Evolutionary conservation across 1,284 basidiomycete genomes (phyloP).

Genomic region (Wolfiporia cocos): DNA sequence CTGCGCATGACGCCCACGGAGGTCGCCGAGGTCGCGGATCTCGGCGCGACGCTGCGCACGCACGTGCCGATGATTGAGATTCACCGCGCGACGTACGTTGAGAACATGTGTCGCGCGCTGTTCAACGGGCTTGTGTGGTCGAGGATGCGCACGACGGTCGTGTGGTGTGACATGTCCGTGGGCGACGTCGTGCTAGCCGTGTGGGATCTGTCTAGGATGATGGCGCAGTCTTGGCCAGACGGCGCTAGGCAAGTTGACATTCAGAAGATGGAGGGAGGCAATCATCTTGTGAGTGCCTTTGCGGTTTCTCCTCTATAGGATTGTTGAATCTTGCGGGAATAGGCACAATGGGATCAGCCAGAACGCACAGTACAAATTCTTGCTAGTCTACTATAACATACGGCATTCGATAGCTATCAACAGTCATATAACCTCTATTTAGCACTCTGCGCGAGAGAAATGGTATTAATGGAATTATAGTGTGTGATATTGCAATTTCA

Average conservation of each 20-base stretch:
- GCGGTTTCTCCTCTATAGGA: background rate
- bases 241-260: conserved; percentile 1
- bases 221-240: background rate
- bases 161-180: conserved; percentile 8
- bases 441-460: background rate
- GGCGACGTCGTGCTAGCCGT: background rate
- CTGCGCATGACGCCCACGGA: conserved; percentile 4
- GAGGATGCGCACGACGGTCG: background rate
- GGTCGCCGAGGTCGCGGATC: conserved; percentile 3
- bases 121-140: conserved; percentile 1
- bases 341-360: conserved; percentile 9
- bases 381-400: background rate
- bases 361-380: conserved; percentile 4
- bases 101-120: conserved; percentile 4
- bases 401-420: background rate
- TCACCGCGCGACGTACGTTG: conserved; percentile 6
- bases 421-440: background rate
- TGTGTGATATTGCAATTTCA: too few species aligned
- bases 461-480: too few species aligned
- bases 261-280: conserved; percentile 2
- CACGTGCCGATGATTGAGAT: conserved; percentile 2
- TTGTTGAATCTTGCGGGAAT: background rate
- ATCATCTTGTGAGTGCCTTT: conserved; percentile 7
- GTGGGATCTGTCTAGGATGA: background rate
- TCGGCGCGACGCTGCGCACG: background rate